Base-by-base conservation (phyloP, 805 yeast genomes). In the Barnettozyma sp. region DNA sequence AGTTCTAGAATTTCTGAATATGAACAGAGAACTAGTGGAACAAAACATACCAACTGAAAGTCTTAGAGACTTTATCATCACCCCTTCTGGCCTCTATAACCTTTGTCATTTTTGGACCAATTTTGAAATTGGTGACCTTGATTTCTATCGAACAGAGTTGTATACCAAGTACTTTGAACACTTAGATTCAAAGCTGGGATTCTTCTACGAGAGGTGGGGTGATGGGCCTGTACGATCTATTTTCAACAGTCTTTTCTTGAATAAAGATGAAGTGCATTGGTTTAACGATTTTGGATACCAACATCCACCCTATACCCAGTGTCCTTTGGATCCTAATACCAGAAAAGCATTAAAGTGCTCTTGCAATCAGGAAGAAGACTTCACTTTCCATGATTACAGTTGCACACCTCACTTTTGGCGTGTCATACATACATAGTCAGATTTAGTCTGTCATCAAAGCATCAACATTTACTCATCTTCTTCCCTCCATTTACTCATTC, bases 71-170 rank as follows among this genome's bases (percentile, higher is more conserved):
- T 86, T 82, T 66, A 63, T 86, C 22, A 71, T 83, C 20, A 73
- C 76, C 45, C 79, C 79, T 55, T 82, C 87, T 40, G 69, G 73
- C 40, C 62, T 76, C 15, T 86, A 84, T 60, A 86, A 86, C 55
- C 69, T 79, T 40, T 86, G 96, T 56, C 96, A 86, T 59, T 86
- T 82, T 71, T 86, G 95, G 95, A 78, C 90, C 32, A 82, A 82
- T 63, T 86, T 86, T 55, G 96, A 86, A 57, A 74, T 86, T 45
- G 95, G 78, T n/a, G 71, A 73, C 43, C 68, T 87, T 61, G 73
- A 78, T 43, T 72, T 86, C 48, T 86, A 82, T 76, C 65, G 92
- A 50, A 64, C 76, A 18, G 74, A 79, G 35, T 81, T 82, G 7
- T 86, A 85, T 58, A 54, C 63, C 18, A 71, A 69, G 35, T 86